Percentiles rank a stretch among this genome's conserved stretches.
phyloP scores from a whole-genome alignment of 139 green algal genomes.

The Chlorella vulgaris region DNA sequence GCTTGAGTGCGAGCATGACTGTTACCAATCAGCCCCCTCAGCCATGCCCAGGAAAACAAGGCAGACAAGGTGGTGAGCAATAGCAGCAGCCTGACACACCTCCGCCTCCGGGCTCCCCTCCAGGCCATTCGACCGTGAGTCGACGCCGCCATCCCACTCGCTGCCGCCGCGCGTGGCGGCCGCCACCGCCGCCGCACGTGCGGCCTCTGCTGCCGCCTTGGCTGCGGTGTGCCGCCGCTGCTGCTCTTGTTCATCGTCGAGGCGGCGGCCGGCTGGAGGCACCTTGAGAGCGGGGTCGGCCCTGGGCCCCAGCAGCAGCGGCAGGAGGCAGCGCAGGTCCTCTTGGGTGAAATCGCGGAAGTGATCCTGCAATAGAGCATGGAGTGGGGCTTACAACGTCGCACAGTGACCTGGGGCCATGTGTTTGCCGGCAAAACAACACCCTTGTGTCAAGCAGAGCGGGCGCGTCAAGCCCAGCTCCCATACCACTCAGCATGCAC shows the following conservation, averaged over 20 bases:
- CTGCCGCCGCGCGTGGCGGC: not conserved
- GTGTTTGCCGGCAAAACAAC: too few relatives aligned
- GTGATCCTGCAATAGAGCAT: slow-evolving; percentile 62
- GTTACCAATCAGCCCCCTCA: too few relatives aligned
- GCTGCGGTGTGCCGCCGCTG: slow-evolving; percentile 4
- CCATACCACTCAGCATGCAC: not conserved
- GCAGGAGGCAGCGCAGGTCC: slow-evolving; percentile 66
- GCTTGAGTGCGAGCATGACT: too few relatives aligned
- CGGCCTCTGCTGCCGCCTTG: slow-evolving; percentile 8
- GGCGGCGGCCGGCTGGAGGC: not conserved
- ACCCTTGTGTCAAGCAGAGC: too few relatives aligned
- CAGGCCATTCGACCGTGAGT: not conserved
- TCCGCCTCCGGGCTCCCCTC: slow-evolving; percentile 23
- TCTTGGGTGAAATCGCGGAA: slow-evolving; percentile 78
- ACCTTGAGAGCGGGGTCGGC: slow-evolving; percentile 61
- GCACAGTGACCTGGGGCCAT: too few relatives aligned
- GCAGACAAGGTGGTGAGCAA: not conserved
- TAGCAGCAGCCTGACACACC: slow-evolving; percentile 7
- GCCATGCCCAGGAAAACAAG: not conserved
- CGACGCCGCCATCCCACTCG: slow-evolving; percentile 14
- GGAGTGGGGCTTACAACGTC: not conserved
- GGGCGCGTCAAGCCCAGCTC: not conserved
- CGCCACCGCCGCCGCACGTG: not conserved
- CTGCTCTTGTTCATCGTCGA: not conserved
- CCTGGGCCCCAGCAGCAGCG: slow-evolving; percentile 32